phyloP scores from a whole-genome alignment of 2,329 filamentous ascomycete genomes.

The Apiospora hydei region DNA sequence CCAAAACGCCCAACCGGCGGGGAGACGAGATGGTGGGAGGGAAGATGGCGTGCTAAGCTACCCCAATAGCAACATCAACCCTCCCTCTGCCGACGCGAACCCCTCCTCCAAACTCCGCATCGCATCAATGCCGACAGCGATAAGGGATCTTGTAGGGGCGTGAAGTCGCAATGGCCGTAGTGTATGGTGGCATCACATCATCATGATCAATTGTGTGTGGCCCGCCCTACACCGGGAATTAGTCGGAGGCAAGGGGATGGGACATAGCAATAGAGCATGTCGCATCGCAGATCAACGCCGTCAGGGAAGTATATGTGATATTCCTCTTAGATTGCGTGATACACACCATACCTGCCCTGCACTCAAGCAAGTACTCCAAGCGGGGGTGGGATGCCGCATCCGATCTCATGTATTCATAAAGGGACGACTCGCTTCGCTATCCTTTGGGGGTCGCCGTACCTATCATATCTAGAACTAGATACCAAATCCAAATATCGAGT shows the following conservation, averaged over 20 bases:
- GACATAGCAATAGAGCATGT: neutral
- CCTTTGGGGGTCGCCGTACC: neutral
- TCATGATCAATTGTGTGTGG: neutral
- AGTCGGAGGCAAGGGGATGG: neutral
- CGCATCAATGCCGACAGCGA: neutral
- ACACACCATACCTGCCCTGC: neutral
- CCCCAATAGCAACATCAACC: slow-evolving; percentile 24
- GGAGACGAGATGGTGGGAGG: neutral
- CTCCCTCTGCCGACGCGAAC: neutral
- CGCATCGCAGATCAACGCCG: neutral
- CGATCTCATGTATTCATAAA: slow-evolving; percentile 8
- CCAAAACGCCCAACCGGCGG: neutral
- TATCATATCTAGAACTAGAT: neutral
- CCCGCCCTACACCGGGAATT: neutral
- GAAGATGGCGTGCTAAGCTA: slow-evolving; percentile 22
- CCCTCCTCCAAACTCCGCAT: neutral
- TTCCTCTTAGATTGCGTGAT: neutral
- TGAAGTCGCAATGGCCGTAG: neutral
- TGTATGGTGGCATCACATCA: slow-evolving; percentile 4
- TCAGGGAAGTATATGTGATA: slow-evolving; percentile 3
- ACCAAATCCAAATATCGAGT: too few species aligned
- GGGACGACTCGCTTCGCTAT: neutral
- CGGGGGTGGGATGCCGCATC: neutral
- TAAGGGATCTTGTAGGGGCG: neutral
- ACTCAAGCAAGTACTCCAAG: neutral